Conservation (phyloP, 768 basidiomycete genomes). For the Tephrocybe sp. region DNA sequence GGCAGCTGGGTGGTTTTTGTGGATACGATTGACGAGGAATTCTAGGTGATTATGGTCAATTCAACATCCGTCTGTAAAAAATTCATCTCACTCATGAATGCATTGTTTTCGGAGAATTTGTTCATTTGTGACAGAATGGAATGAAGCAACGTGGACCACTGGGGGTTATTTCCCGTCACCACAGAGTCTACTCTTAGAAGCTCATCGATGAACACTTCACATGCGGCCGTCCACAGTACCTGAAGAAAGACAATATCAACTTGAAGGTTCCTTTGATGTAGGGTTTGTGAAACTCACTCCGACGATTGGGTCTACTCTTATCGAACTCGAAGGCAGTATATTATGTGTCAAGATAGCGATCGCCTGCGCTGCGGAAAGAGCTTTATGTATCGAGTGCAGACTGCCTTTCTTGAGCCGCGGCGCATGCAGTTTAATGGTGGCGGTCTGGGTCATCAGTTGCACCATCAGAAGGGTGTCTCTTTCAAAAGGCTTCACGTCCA, state of each 20-base stretch:
- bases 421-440: constrained; percentile 29
- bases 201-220: constrained; percentile 19
- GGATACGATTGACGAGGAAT: constrained; percentile 16
- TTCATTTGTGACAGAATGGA: constrained; percentile 17
- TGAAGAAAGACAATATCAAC: constrained; percentile 4
- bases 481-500: constrained; percentile 16
- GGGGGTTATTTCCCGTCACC: constrained; percentile 5
- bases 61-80: neutral
- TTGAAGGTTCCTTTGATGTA: too few relatives aligned
- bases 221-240: constrained; percentile 20
- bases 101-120: constrained; percentile 15
- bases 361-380: constrained; percentile 16
- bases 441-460: constrained; percentile 32
- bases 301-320: constrained; percentile 16
- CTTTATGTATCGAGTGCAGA: constrained; percentile 14
- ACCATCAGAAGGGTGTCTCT: constrained; percentile 27
- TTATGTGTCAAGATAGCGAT: constrained; percentile 18
- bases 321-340: constrained; percentile 9
- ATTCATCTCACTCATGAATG: constrained; percentile 19
- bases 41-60: neutral
- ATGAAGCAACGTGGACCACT: constrained; percentile 12
- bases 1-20: constrained; percentile 12
- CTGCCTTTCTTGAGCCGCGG: constrained; percentile 12
- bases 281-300: constrained; percentile 12
- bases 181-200: constrained; percentile 9